Conservation (phyloP, 495 filamentous ascomycete species). For the Pyrenopolyporus hunteri region DNA sequence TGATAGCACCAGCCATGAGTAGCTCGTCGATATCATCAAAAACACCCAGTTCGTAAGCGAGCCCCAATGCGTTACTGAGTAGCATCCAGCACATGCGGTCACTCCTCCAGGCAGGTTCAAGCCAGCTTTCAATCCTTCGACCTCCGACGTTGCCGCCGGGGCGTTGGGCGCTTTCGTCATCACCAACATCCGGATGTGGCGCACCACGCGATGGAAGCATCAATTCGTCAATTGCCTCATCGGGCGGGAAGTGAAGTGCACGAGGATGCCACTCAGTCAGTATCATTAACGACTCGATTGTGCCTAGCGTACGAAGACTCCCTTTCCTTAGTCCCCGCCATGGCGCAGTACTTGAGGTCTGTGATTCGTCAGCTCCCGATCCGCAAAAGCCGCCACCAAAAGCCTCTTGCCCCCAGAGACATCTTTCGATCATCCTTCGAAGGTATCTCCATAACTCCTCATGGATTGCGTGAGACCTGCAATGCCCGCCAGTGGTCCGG, state of each 20-base stretch:
- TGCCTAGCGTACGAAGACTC: constrained; percentile 85
- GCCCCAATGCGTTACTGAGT: constrained; percentile 83
- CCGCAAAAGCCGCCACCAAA: constrained; percentile 88
- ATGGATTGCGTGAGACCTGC: constrained; percentile 88
- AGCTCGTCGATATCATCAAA: constrained; percentile 82
- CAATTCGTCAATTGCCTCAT: constrained; percentile 70
- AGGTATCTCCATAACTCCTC: constrained; percentile 96
- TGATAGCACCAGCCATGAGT: constrained; percentile 57
- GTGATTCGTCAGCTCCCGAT: constrained; percentile 69
- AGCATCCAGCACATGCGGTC: constrained; percentile 99
- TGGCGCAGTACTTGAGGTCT: constrained; percentile 66
- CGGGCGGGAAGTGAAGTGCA: constrained; percentile 92
- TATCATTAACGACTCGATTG: constrained; percentile 90
- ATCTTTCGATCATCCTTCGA: constrained; percentile 88
- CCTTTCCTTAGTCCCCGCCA: constrained; percentile 69
- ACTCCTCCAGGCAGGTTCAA: constrained; percentile 94
- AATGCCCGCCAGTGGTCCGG: constrained; percentile 78
- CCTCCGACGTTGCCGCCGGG: constrained; percentile 62
- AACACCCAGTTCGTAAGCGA: constrained; percentile 92
- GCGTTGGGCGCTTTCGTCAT: constrained; percentile 53
- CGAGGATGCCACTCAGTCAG: constrained; percentile 97
- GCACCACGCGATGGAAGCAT: constrained; percentile 57
- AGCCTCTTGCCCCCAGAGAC: constrained; percentile 94
- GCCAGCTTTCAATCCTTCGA: constrained; percentile 86
- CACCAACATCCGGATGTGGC: constrained; percentile 54